Evolutionary conservation across 139 green algal species (phyloP), one percentile per base, ranked within the genome.

Genomic region (Tetradesmus lagerheimii): DNA sequence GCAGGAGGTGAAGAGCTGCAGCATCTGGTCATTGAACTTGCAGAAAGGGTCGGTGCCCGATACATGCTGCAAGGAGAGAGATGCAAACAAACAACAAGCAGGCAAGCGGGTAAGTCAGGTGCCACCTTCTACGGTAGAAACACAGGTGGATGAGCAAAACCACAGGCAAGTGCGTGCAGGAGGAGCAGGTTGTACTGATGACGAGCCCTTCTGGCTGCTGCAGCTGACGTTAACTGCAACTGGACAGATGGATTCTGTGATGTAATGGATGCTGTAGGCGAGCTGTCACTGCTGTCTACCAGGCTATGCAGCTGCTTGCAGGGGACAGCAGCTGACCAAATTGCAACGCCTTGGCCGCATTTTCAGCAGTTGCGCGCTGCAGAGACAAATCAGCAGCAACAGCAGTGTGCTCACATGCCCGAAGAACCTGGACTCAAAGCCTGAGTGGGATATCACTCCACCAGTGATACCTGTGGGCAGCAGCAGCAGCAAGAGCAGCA

Each of bases 1-100:
- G 64, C 88, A 94, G 53, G 93, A 96, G 0, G 95, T 97, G 89
- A 97, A 97, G 41, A 95, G 92, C 89, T 96, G 77, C 77, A 91
- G 39, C 41, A 88, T 91, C 83, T 97, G 94, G 81, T 94, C 88
- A 82, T 97, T 82, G 77, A 89, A 95, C 89, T 95, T 93, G 92
- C 93, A 95, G 53, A 89, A 95, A 20, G 93, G 71, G 39, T 91
- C 93, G 20, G 27, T 84, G 25, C 83, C 83, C n/a, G 38, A 23
- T 3, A 34, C n/a, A 64, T 88, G 83, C 34, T 88, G 76, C 38
- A 80, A 31, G 38, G 3, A 3, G 38, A 20, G 3, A 31, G 38
- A 64, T 4, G 20, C 47, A 62, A 2, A 14, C 47, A 6, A 11
- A 23, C n/a, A 25, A 25, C 57, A n/a, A 18, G 57, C 57, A 71